These are phyloP conservation scores for Puccinellia tenuiflora DNA, from an alignment of 176 grass and related monocot species.

Conservation along the genomic window DNA sequence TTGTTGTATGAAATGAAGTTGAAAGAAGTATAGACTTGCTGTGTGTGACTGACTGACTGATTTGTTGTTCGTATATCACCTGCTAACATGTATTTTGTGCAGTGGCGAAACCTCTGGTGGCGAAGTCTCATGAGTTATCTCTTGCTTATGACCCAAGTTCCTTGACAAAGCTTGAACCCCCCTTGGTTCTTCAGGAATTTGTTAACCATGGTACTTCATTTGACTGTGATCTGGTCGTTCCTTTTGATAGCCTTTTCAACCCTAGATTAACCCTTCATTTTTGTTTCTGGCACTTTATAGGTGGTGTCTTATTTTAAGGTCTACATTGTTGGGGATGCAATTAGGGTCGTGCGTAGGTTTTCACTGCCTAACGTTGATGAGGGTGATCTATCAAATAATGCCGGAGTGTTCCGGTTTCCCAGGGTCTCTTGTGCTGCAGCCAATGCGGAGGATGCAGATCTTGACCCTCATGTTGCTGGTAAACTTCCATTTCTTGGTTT, in stretches of 20 bases:
- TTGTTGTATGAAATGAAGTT: not conserved
- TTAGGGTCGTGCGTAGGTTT: conserved; percentile 82
- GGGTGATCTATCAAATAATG: conserved; percentile 52
- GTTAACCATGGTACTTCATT: conserved; percentile 72
- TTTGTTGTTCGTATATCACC: not conserved
- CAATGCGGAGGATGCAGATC: conserved; percentile 77
- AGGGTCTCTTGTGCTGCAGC: conserved; percentile 92
- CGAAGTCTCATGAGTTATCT: conserved; percentile 82
- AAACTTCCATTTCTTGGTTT: conserved; percentile 16
- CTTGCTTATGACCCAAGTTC: conserved; percentile 88
- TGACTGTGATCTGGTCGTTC: not conserved
- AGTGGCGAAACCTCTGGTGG: conserved; percentile 94
- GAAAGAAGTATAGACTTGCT: not conserved
- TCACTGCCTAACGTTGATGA: conserved; percentile 84
- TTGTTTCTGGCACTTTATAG: conserved; percentile 33
- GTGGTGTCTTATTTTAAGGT: conserved; percentile 96
- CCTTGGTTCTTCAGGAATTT: conserved; percentile 95
- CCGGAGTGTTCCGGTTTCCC: conserved; percentile 74
- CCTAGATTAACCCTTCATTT: conserved; percentile 16
- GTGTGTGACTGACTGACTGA: not conserved
- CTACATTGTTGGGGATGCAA: conserved; percentile 89
- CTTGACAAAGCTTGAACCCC: conserved; percentile 77
- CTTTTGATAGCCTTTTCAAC: not conserved
- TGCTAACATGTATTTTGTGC: conserved; percentile 30
- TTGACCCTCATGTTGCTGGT: conserved; percentile 88